Percentiles rank a stretch among this genome's conserved stretches.
These are phyloP conservation scores for Tuber borchii DNA, from an alignment of 495 filamentous ascomycete species.

Conservation along the genomic window DNA sequence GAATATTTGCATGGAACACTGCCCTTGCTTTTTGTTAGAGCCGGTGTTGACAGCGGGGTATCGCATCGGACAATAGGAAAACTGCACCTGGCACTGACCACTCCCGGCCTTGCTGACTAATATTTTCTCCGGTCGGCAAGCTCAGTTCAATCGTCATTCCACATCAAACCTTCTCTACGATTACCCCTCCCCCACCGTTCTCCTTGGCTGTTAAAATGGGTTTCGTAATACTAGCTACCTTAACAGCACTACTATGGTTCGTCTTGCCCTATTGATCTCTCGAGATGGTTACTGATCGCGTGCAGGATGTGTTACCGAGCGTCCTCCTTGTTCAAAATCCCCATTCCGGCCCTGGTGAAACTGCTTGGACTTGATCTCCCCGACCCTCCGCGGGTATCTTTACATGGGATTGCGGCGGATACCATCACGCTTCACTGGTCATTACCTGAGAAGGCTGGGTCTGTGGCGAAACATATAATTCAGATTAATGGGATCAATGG, in stretches of 20 bases:
- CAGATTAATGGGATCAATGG: constrained; percentile 89
- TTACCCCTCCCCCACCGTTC: background rate
- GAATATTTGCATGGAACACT: background rate
- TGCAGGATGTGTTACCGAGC: constrained; percentile 71
- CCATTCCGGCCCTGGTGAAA: constrained; percentile 80
- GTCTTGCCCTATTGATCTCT: background rate
- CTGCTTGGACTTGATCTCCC: constrained; percentile 91
- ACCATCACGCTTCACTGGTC: constrained; percentile 91
- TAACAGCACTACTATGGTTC: background rate
- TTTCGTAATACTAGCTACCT: background rate
- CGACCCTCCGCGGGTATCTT: constrained; percentile 76
- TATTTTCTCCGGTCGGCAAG: background rate
- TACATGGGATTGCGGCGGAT: constrained; percentile 82
- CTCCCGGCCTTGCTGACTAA: background rate
- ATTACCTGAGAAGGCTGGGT: constrained; percentile 65
- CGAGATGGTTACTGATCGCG: background rate
- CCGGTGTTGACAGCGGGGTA: background rate
- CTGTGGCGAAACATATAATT: constrained; percentile 79
- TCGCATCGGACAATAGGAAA: background rate
- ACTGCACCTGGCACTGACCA: background rate
- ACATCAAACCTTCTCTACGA: background rate
- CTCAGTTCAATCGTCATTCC: background rate
- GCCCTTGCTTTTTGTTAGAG: background rate
- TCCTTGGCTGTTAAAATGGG: background rate
- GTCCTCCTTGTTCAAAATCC: constrained; percentile 78